Conservation (phyloP, 192 early-diverging fungal genomes). For the Backusella tarrabulga region DNA sequence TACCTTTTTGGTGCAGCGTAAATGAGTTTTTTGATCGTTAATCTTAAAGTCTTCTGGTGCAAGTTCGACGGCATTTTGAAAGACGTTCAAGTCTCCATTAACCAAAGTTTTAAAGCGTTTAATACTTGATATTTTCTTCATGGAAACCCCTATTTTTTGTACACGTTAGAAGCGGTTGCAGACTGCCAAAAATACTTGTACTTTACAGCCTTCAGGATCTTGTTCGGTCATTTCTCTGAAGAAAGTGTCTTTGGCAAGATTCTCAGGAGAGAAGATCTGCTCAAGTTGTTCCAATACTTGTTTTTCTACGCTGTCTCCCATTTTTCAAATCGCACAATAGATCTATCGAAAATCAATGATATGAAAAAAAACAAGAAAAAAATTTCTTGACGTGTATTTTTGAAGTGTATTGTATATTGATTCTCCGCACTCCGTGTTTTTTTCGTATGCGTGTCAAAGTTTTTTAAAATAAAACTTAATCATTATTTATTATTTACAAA, state of each 20-base stretch:
- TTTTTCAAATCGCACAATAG: neutral
- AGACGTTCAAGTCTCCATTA: slow-evolving; percentile 15
- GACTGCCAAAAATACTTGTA: neutral
- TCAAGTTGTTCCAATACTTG: slow-evolving; percentile 24
- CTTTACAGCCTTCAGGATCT: slow-evolving; percentile 35
- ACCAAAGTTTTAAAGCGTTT: slow-evolving; percentile 33
- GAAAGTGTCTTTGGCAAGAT: slow-evolving; percentile 30
- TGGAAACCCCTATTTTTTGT: slow-evolving; percentile 22
- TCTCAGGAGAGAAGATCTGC: slow-evolving; percentile 21
- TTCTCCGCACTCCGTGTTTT: neutral
- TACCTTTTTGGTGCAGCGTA: slow-evolving; percentile 9
- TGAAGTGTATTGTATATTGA: neutral
- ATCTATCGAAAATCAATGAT: neutral
- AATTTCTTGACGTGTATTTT: slow-evolving; percentile 1
- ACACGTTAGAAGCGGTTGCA: neutral
- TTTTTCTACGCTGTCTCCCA: neutral
- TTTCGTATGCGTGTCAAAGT: too few species aligned
- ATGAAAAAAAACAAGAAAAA: neutral
- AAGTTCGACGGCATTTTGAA: slow-evolving; percentile 10
- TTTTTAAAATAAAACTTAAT: too few species aligned
- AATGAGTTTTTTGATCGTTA: slow-evolving; percentile 24
- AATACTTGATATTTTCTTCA: slow-evolving; percentile 29
- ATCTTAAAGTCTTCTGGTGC: slow-evolving; percentile 20
- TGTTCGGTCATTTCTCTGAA: slow-evolving; percentile 28
- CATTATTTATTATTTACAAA: neutral